Base-by-base conservation (phyloP, 2,329 filamentous ascomycete species). In the Aspergillus amoenus region DNA sequence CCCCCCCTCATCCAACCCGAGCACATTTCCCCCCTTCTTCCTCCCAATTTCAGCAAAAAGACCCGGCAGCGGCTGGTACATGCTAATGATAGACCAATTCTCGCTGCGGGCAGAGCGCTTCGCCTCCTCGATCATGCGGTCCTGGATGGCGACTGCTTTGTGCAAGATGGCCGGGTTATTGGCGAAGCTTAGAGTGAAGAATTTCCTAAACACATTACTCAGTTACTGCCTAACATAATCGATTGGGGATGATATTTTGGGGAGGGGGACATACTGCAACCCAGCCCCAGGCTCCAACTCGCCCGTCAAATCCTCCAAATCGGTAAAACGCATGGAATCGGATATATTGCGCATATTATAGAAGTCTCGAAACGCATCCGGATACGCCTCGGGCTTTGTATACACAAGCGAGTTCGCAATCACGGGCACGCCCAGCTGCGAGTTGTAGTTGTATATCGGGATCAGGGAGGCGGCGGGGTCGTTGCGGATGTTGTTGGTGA, bases 391-490 rank as follows among this genome's bases (percentile, higher is more conserved):
- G 1, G 57, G 60, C 30, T 55, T 53, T 9, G 61, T 62, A 34
- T 58, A 58, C 11, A 57, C 44, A 11, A 57, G n/a, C 9, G 47
- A 42, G 27, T 42, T 57, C 6, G 15, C 32, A 24, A 60, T 49
- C 45, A 62, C 12, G 21, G 52, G 34, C 39, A 22, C 15, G 39
- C 65, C 57, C 48, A 66, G 58, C 46, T 58, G 44, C 30, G 66
- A 51, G 60, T 58, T 50, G n/a, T 62, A 61, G 76, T 73, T 12
- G 72, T 73, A 60, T 64, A 68, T 7, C 71, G 82, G 21, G 81
- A 82, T 59, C 62, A 42, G 43, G 47, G 61, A 61, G 2, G 62
- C 62, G 45, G 61, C 56, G 4, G 56, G 63, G 17, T 66, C 61
- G 2, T 61, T 58, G 13, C 48, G 30, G 5, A 59, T 43, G 27